Evolutionary conservation across 106 monocot genomes (phyloP), one percentile per base, ranked within the genome.

Genomic region (Platanthera guangdongensis): DNA sequence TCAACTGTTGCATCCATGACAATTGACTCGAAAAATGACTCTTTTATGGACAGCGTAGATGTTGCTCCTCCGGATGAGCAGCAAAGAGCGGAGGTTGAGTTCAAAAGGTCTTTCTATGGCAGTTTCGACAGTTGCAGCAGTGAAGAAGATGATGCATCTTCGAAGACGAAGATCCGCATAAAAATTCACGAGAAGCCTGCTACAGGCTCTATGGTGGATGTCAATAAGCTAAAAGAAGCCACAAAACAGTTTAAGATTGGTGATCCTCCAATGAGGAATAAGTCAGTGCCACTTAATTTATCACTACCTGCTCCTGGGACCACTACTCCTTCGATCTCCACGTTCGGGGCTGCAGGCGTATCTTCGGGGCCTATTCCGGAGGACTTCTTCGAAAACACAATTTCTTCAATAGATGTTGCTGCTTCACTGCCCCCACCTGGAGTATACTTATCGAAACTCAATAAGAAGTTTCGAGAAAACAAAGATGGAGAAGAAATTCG

Each of bases 321-420:
- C 71, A 28, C 68, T 51, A 32, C 77, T 47, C 9, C 64, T 62
- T 2, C 83, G 22, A 76, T 77, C 59, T 63, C 86, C 28, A 78
- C 78, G 74, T 82, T 86, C 81, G 60, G 52, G 6, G 88, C 87
- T 57, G 85, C 75, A 78, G 94, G 97, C 62, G 88, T 88, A 51
- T 53, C 86, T 77, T 83, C 88, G 57, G 85, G 88, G 25, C 97
- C 97, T 10, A 99, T 99, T 49, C 97, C 97, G 32, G 97, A 99
- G 84, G 91, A 99, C 64, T 99, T 99, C 70, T 99, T 94, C 79
- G 86, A 94, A 73, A 92, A 99, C 52, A 99, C 97, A 1, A 88
- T 99, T 74, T 85, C 94, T 49, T 94, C 97, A 5, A 77, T 94
- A 30, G 76, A 91, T 69, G 86, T 94, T 78, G 91, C 83, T 16